Conservation (phyloP, 2,329 filamentous ascomycete genomes). For the Parascedosporium putredinis region DNA sequence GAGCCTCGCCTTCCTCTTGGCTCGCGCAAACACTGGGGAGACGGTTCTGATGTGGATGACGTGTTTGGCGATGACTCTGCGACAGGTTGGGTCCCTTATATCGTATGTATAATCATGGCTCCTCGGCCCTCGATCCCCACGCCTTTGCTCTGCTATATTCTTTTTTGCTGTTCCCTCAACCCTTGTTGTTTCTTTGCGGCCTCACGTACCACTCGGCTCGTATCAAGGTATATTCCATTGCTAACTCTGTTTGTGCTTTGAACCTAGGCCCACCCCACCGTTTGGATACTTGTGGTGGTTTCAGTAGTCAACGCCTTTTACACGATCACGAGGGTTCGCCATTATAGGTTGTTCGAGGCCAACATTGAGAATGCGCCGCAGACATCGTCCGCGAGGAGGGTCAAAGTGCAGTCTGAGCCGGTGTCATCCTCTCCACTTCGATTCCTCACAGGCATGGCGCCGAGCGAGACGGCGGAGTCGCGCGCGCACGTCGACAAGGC, state of each 20-base stretch:
- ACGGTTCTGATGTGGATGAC: constrained; percentile 52
- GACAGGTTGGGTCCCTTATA: constrained; percentile 52
- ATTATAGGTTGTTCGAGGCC: constrained; percentile 86
- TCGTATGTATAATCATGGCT: constrained; percentile 31
- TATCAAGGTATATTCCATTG: too few species aligned
- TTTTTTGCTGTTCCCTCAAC: too few species aligned
- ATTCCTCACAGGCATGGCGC: constrained; percentile 59
- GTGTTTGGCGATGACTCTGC: constrained; percentile 66
- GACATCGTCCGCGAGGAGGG: constrained; percentile 80
- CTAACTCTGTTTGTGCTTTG: too few species aligned
- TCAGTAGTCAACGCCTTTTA: constrained; percentile 72
- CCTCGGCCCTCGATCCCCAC: background rate
- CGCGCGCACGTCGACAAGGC: constrained; percentile 73
- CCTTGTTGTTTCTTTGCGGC: too few species aligned
- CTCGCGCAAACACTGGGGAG: constrained; percentile 62
- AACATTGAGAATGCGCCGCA: constrained; percentile 64
- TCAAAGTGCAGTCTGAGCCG: constrained; percentile 78
- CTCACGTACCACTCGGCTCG: too few species aligned
- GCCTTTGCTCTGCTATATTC: background rate
- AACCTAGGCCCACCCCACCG: constrained; percentile 60
- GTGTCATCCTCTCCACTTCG: constrained; percentile 67
- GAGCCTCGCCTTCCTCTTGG: constrained; percentile 73
- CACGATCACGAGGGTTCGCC: constrained; percentile 68
- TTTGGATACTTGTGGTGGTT: constrained; percentile 56
- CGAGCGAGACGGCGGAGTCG: constrained; percentile 62